These are phyloP conservation scores for Ilyonectria mors-panacis DNA, from an alignment of 2,329 filamentous ascomycete genomes.

Conservation along the genomic window DNA sequence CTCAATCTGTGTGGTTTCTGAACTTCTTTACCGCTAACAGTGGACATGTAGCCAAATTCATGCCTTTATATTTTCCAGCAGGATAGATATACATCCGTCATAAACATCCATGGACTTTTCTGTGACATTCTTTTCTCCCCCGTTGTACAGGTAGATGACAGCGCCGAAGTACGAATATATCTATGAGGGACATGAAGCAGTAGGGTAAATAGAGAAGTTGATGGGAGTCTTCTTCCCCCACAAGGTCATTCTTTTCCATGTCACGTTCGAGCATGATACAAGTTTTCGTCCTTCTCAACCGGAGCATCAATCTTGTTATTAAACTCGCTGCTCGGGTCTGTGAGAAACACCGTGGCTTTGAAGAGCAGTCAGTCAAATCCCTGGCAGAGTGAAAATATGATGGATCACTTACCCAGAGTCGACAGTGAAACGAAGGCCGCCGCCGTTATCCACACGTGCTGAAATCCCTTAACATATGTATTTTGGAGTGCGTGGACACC, in stretches of 20 bases:
- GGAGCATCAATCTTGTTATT: slow-evolving; percentile 32
- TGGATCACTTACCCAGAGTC: slow-evolving; percentile 18
- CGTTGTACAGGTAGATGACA: too few species aligned
- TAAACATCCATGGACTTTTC: too few species aligned
- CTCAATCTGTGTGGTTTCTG: too few species aligned
- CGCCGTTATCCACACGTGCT: slow-evolving; percentile 34
- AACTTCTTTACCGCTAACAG: too few species aligned
- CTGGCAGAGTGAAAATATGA: neutral
- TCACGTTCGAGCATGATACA: neutral
- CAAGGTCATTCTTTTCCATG: neutral
- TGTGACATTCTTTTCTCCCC: too few species aligned
- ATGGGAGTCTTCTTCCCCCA: neutral
- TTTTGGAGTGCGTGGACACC: slow-evolving; percentile 8
- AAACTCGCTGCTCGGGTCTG: slow-evolving; percentile 30
- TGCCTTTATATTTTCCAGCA: too few species aligned
- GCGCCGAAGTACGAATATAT: too few species aligned
- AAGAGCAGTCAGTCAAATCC: neutral
- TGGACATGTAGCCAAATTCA: too few species aligned
- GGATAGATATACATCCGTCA: too few species aligned
- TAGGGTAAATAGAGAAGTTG: too few species aligned
- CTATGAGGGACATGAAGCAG: too few species aligned
- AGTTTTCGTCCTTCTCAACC: slow-evolving; percentile 20
- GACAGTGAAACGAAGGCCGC: slow-evolving; percentile 28
- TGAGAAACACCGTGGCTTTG: slow-evolving; percentile 29
- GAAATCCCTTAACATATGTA: slow-evolving; percentile 25